These are phyloP conservation scores for Amoeboaphelidium occidentale DNA, from an alignment of 371 early-diverging fungal species.

Conservation along the genomic window DNA sequence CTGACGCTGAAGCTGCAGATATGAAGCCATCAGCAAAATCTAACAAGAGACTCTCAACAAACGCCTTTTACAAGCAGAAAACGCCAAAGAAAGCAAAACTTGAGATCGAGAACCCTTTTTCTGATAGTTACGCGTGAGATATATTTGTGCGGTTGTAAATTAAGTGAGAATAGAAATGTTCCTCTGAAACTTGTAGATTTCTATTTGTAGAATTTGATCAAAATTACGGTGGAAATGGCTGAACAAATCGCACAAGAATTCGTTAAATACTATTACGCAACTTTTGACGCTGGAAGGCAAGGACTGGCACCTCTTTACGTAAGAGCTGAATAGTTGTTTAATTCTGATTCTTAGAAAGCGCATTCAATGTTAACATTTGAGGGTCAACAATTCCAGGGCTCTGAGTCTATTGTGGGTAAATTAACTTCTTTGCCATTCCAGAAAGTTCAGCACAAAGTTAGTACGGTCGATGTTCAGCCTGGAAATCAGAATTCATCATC, in stretches of 20 bases:
- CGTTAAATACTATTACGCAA: constrained; percentile 52
- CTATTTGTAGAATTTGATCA: no score
- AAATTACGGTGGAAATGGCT: not conserved
- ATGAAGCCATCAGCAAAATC: no score
- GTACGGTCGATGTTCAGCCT: constrained; percentile 57
- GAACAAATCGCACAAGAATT: constrained; percentile 50
- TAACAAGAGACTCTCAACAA: not conserved
- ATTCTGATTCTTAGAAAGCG: constrained; percentile 25
- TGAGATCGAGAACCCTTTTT: not conserved
- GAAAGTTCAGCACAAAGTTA: constrained; percentile 33
- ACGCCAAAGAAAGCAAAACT: not conserved
- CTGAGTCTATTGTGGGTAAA: constrained; percentile 37
- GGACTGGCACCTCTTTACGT: constrained; percentile 51
- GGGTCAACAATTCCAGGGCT: constrained; percentile 32
- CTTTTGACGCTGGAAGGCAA: constrained; percentile 42
- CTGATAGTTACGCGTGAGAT: not conserved
- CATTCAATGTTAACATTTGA: constrained; percentile 69
- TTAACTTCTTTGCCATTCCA: constrained; percentile 50
- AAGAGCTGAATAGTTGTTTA: constrained; percentile 11
- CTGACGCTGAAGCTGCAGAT: no score
- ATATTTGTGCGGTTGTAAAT: not conserved
- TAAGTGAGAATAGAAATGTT: not conserved
- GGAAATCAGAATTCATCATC: constrained; percentile 19
- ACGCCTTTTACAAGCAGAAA: not conserved
- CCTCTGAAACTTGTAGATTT: not conserved